These are phyloP conservation scores for Penicillium paxilli DNA, from an alignment of 495 filamentous ascomycete genomes.

Conservation along the genomic window DNA sequence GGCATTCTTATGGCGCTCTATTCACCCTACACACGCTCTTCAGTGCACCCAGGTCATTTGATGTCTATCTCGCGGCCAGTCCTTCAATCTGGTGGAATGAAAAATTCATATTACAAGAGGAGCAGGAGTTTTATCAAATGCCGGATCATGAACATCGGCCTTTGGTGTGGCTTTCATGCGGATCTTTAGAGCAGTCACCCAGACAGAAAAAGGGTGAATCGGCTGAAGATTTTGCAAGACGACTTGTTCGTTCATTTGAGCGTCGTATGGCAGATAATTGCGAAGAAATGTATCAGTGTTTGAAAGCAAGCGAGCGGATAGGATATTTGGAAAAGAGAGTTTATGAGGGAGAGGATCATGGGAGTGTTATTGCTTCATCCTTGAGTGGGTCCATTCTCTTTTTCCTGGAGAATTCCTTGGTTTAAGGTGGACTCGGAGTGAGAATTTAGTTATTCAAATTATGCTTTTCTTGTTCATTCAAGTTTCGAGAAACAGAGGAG, in stretches of 20 bases:
- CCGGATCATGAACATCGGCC: neutral
- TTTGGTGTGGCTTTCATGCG: constrained; percentile 15
- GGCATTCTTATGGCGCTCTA: constrained; percentile 23
- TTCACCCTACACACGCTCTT: constrained; percentile 22
- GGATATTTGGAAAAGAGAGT: constrained; percentile 5
- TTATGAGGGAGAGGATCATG: constrained; percentile 27
- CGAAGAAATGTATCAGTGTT: constrained; percentile 12
- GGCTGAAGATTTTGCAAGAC: constrained; percentile 6
- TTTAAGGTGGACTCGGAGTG: no score
- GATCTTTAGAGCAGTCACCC: constrained; percentile 20
- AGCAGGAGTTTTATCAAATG: constrained; percentile 2
- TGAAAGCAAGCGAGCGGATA: constrained; percentile 2
- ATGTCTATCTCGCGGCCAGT: constrained; percentile 24
- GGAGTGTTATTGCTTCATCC: constrained; percentile 23
- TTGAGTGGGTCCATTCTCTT: constrained; percentile 20
- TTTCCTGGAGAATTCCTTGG: constrained; percentile 9
- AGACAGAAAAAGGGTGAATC: constrained; percentile 9
- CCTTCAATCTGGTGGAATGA: constrained; percentile 30
- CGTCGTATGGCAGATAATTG: constrained; percentile 28
- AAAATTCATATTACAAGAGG: constrained; percentile 14
- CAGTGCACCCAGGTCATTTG: constrained; percentile 14
- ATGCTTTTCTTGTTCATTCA: no score
- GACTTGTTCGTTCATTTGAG: neutral
- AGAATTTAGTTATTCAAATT: no score
- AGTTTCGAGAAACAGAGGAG: no score